These are phyloP conservation scores for Mallotus nudiflorus DNA, from an alignment of 345 rosid species.

Conservation along the genomic window DNA sequence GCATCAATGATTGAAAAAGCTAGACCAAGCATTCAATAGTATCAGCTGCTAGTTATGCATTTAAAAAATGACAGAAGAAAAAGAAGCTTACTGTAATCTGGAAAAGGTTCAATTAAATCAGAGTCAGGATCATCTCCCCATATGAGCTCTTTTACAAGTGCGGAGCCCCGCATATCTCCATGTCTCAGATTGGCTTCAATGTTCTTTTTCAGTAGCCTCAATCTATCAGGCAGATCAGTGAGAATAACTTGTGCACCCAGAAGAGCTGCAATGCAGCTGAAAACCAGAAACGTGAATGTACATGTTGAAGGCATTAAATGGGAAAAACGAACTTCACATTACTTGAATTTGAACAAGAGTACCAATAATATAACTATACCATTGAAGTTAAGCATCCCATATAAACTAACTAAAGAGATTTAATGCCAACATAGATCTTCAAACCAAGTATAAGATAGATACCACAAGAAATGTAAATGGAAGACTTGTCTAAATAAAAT, in stretches of 20 bases:
- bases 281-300: constrained; percentile 12
- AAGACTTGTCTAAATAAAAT: too few species aligned
- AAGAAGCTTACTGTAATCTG: constrained; percentile 61
- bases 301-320: constrained; percentile 16
- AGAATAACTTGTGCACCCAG: constrained; percentile 78
- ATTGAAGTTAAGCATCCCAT: neutral
- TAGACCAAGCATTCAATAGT: neutral
- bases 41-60: neutral
- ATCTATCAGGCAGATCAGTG: constrained; percentile 88
- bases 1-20: neutral
- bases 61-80: neutral
- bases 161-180: constrained; percentile 58
- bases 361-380: neutral
- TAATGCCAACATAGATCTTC: too few species aligned
- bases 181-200: constrained; percentile 53
- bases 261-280: constrained; percentile 83
- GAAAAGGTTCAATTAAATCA: constrained; percentile 62
- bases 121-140: constrained; percentile 76
- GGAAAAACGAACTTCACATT: neutral
- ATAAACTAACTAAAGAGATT: neutral
- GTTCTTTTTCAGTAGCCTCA: constrained; percentile 76
- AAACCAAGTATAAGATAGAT: too few species aligned
- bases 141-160: constrained; percentile 59
- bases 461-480: too few species aligned
- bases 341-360: neutral